These are phyloP conservation scores for Citrus reticulata DNA, from an alignment of 345 rosid genomes.

Conservation along the genomic window DNA sequence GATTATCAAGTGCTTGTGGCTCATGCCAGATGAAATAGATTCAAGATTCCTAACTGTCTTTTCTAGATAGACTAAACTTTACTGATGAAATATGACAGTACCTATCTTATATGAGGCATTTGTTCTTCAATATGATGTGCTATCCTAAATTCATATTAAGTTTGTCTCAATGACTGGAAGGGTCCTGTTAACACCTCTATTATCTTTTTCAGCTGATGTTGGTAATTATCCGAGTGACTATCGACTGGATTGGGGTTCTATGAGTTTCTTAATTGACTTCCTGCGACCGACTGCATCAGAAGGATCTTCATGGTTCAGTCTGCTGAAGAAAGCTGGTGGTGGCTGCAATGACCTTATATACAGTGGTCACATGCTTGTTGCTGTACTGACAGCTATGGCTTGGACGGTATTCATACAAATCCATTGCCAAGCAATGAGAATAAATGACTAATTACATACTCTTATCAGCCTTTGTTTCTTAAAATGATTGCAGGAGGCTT, in stretches of 20 bases:
- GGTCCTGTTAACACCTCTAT: not conserved
- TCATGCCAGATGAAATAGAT: not conserved
- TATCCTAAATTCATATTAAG: not conserved
- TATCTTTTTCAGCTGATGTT: conserved; percentile 41
- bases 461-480: not conserved
- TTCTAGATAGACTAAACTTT: not conserved
- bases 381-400: conserved; percentile 94
- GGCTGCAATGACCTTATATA: conserved; percentile 97
- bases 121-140: not conserved
- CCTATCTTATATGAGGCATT: not conserved
- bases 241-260: conserved; percentile 75
- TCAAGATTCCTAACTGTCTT: not conserved
- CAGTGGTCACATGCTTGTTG: conserved; percentile 97
- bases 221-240: conserved; percentile 49
- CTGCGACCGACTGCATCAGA: conserved; percentile 66
- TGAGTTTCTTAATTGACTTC: conserved; percentile 82
- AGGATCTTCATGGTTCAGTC: conserved; percentile 71
- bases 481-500: conserved; percentile 69
- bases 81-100: not conserved
- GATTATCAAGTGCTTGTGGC: not conserved
- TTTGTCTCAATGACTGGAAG: not conserved
- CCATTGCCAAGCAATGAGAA: not conserved
- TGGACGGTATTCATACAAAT: conserved; percentile 63
- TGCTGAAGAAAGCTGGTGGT: conserved; percentile 87
- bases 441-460: not conserved